A percentile compares a stretch with the other conserved stretches of the same genome.
Evolutionary conservation across 202 grass and related monocot genomes (phyloP).

Genomic region (Panicum virgatum): DNA sequence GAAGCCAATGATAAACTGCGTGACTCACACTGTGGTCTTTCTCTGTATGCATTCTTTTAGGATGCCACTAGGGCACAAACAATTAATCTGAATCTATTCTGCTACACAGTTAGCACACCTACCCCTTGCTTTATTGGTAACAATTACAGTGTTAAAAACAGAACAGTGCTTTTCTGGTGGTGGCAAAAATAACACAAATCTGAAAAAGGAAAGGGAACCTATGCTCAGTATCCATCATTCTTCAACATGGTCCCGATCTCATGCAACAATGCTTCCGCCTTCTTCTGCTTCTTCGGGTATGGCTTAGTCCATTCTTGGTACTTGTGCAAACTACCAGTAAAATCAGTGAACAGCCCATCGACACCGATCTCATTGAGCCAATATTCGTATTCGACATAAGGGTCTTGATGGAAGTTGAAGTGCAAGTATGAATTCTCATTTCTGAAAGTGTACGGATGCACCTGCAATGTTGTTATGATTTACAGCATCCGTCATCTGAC

Average conservation of each 20-base stretch:
- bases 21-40: no score
- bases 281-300: slow-evolving; percentile 41
- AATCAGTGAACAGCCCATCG: slow-evolving; percentile 71
- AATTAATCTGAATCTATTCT: slow-evolving; percentile 15
- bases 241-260: slow-evolving; percentile 55
- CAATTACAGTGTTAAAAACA: no score
- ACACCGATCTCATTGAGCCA: slow-evolving; percentile 57
- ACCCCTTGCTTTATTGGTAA: not conserved
- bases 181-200: not conserved
- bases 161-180: not conserved
- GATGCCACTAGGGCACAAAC: no score
- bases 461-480: slow-evolving; percentile 41
- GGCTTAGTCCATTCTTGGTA: slow-evolving; percentile 61
- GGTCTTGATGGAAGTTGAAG: slow-evolving; percentile 70
- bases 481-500: not conserved
- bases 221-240: slow-evolving; percentile 39
- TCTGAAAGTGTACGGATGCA: slow-evolving; percentile 65
- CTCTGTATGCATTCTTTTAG: no score
- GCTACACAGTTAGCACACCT: not conserved
- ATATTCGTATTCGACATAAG: slow-evolving; percentile 60
- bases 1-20: no score
- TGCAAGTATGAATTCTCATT: slow-evolving; percentile 65
- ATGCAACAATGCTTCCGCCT: slow-evolving; percentile 37
- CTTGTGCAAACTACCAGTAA: slow-evolving; percentile 57
- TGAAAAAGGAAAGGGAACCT: not conserved